These are phyloP conservation scores for Eragrostis curvula DNA, from an alignment of 176 grass and related monocot species.

Conservation along the genomic window DNA sequence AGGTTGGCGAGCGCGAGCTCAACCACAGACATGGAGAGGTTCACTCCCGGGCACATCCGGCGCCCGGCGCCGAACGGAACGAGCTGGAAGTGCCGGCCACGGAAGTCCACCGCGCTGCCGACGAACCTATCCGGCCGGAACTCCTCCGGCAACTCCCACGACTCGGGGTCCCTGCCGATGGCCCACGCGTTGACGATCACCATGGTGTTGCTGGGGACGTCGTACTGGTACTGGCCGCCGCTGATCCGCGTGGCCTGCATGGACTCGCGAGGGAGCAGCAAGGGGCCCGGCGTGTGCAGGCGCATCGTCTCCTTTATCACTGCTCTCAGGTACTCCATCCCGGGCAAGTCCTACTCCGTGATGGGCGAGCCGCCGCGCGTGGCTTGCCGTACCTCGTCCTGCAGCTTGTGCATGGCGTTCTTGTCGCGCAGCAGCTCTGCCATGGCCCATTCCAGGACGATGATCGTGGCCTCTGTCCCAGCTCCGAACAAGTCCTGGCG, in stretches of 20 bases:
- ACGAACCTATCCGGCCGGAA: constrained; percentile 14
- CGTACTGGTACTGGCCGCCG: not conserved
- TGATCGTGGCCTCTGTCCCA: not conserved
- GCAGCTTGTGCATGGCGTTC: not conserved
- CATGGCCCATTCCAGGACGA: constrained; percentile 21
- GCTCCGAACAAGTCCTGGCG: constrained; percentile 2
- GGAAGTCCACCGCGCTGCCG: constrained; percentile 5
- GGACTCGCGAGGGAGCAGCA: constrained; percentile 8
- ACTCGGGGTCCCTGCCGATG: not conserved
- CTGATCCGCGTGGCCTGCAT: not conserved
- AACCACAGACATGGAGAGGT: not conserved
- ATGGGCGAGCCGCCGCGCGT: not conserved
- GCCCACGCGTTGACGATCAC: not conserved
- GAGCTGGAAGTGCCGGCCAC: not conserved
- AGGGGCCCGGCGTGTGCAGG: constrained; percentile 20
- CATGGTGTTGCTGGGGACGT: not conserved
- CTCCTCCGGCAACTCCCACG: not conserved
- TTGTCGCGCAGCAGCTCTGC: constrained; percentile 7
- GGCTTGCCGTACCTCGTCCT: not conserved
- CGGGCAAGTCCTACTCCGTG: not conserved
- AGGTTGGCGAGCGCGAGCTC: constrained; percentile 19
- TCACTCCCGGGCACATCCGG: not conserved
- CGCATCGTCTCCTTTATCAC: constrained; percentile 41
- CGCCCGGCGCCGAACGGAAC: not conserved
- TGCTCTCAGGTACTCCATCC: constrained; percentile 17